phyloP scores from a whole-genome alignment of 768 basidiomycete genomes.

The Collybiopsis confluens region DNA sequence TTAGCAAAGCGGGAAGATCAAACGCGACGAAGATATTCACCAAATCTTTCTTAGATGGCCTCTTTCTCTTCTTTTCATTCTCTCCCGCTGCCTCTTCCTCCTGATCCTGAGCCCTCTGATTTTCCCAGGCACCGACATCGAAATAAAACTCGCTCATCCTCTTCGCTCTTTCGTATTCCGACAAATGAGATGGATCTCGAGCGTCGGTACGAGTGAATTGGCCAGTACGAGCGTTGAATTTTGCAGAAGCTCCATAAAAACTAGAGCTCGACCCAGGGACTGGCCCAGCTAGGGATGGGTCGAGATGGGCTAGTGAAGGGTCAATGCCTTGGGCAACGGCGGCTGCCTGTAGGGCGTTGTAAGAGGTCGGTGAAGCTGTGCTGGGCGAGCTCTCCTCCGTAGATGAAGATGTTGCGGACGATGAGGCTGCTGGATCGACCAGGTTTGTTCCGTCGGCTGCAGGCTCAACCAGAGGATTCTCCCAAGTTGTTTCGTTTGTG shows the following conservation, averaged over 20 bases:
- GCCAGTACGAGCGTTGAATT: slow-evolving; percentile 81
- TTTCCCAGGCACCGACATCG: slow-evolving; percentile 77
- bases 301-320: slow-evolving; percentile 74
- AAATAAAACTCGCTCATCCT: slow-evolving; percentile 90
- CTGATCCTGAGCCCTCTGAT: slow-evolving; percentile 50
- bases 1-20: slow-evolving; percentile 13
- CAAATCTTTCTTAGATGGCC: slow-evolving; percentile 79
- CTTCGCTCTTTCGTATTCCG: slow-evolving; percentile 76
- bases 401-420: slow-evolving; percentile 15
- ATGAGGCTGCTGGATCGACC: slow-evolving; percentile 15
- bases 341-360: slow-evolving; percentile 59
- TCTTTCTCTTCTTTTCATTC: slow-evolving; percentile 69
- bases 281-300: slow-evolving; percentile 59
- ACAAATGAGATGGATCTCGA: slow-evolving; percentile 71
- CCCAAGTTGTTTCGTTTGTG: slow-evolving; percentile 82
- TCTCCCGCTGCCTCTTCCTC: slow-evolving; percentile 42
- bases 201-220: slow-evolving; percentile 63
- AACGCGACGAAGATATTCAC: slow-evolving; percentile 37
- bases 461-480: slow-evolving; percentile 57
- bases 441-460: slow-evolving; percentile 21
- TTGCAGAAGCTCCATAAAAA: slow-evolving; percentile 54
- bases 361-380: slow-evolving; percentile 26
- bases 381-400: neutral
- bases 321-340: slow-evolving; percentile 80
- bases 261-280: slow-evolving; percentile 27